phyloP scores from a whole-genome alignment of 371 early-diverging fungal genomes.

The Mortierella sp. region DNA sequence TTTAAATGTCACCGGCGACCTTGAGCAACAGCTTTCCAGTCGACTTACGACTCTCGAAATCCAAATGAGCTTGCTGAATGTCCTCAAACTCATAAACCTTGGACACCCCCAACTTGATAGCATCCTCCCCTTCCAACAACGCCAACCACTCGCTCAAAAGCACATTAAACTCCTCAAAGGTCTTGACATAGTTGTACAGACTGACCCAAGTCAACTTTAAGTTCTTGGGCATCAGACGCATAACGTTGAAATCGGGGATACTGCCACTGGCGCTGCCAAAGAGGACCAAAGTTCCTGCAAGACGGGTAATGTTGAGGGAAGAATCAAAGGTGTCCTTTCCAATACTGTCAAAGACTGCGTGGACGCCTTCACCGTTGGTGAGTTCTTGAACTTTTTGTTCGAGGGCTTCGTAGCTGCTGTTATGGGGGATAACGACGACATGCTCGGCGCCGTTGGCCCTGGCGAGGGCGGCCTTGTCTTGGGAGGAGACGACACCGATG shows the following conservation, averaged over 20 bases:
- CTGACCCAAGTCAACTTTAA: constrained; percentile 78
- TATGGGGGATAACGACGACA: constrained; percentile 73
- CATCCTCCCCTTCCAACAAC: not conserved
- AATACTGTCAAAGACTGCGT: constrained; percentile 93
- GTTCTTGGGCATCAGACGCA: constrained; percentile 74
- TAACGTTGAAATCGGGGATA: constrained; percentile 80
- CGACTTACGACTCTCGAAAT: not conserved
- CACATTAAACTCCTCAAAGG: constrained; percentile 64
- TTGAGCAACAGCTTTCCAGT: not conserved
- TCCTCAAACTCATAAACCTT: not conserved
- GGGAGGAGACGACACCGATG: too few relatives aligned
- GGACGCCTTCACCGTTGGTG: constrained; percentile 80
- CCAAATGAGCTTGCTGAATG: not conserved
- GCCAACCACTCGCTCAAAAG: too few relatives aligned
- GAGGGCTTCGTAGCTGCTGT: constrained; percentile 63
- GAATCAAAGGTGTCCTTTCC: constrained; percentile 87
- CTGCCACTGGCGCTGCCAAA: constrained; percentile 93
- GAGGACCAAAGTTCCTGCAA: constrained; percentile 81
- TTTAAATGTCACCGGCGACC: not conserved
- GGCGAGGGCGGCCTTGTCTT: too few relatives aligned
- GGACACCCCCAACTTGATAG: not conserved
- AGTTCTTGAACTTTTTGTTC: constrained; percentile 78
- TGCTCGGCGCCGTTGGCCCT: constrained; percentile 77
- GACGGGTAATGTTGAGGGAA: constrained; percentile 74
- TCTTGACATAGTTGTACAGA: constrained; percentile 82